Evolutionary conservation across 345 rosid genomes (phyloP).

Genomic region (Eucalyptus victrix): DNA sequence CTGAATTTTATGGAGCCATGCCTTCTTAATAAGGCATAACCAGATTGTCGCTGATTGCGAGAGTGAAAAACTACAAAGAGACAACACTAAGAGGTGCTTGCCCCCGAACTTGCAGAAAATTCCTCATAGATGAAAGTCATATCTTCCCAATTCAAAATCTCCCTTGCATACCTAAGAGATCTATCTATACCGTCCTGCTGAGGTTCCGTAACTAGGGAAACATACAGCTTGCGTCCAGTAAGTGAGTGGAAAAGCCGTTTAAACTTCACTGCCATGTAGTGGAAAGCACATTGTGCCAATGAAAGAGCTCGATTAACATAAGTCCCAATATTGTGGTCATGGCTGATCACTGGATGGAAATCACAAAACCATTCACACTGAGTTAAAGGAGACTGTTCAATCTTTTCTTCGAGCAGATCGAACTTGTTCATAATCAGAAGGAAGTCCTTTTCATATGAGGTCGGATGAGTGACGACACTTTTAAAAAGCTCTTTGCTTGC

Average conservation of each 20-base stretch:
- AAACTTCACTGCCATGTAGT: slow-evolving; percentile 62
- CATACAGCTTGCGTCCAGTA: slow-evolving; percentile 50
- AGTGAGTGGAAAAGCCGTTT: slow-evolving; percentile 45
- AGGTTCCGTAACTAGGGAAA: slow-evolving; percentile 32
- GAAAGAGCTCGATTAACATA: slow-evolving; percentile 19
- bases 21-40: neutral
- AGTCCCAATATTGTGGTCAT: slow-evolving; percentile 3
- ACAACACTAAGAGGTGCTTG: slow-evolving; percentile 3
- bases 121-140: slow-evolving; percentile 7
- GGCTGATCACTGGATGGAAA: slow-evolving; percentile 53
- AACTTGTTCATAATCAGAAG: slow-evolving; percentile 73
- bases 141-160: slow-evolving; percentile 54
- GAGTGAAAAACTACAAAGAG: neutral
- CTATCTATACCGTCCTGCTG: slow-evolving; percentile 29
- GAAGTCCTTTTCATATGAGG: slow-evolving; percentile 48
- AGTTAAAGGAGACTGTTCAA: slow-evolving; percentile 39
- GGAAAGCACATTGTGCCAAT: slow-evolving; percentile 54
- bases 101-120: slow-evolving; percentile 35
- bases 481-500: slow-evolving; percentile 62
- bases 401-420: slow-evolving; percentile 67
- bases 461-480: slow-evolving; percentile 40
- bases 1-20: neutral
- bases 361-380: slow-evolving; percentile 78
- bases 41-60: neutral
- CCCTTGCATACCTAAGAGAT: slow-evolving; percentile 50